A percentile compares a stretch with the other conserved stretches of the same genome.
Evolutionary conservation across 805 yeast species (phyloP).

Genomic region (Teunomyces atbi): DNA sequence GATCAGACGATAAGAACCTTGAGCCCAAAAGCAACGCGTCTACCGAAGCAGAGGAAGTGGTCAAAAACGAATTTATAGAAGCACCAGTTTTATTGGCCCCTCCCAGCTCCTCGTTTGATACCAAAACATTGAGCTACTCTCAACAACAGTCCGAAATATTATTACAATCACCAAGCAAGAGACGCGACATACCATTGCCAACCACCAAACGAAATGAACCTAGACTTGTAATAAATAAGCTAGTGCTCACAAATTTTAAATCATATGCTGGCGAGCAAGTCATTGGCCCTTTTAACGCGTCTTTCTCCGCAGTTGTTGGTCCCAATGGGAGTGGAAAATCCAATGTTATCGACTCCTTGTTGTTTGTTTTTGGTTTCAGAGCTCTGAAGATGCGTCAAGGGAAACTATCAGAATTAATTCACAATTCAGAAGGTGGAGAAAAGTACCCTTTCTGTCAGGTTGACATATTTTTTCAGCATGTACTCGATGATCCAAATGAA

Average conservation of each 20-base stretch:
- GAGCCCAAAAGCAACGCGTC: conserved; percentile 7
- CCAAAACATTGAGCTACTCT: conserved; percentile 22
- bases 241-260: conserved; percentile 82
- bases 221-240: conserved; percentile 70
- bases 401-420: conserved; percentile 87
- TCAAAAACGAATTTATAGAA: conserved; percentile 1
- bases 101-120: not conserved
- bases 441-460: conserved; percentile 77
- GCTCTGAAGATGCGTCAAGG: conserved; percentile 97
- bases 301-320: conserved; percentile 96
- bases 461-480: conserved; percentile 83
- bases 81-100: not conserved
- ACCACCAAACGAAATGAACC: conserved; percentile 30
- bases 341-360: conserved; percentile 92
- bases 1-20: conserved; percentile 1
- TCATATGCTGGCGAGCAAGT: conserved; percentile 92
- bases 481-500: conserved; percentile 51
- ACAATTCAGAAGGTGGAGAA: conserved; percentile 68
- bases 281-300: conserved; percentile 91
- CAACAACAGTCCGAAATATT: conserved; percentile 27
- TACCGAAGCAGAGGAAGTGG: conserved; percentile 4
- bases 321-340: conserved; percentile 99
- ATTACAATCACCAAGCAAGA: conserved; percentile 29
- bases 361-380: conserved; percentile 95
- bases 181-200: conserved; percentile 19